Evolutionary conservation across 352 stramenopile species (phyloP).

Genomic region (Globisporangium nagaii): DNA sequence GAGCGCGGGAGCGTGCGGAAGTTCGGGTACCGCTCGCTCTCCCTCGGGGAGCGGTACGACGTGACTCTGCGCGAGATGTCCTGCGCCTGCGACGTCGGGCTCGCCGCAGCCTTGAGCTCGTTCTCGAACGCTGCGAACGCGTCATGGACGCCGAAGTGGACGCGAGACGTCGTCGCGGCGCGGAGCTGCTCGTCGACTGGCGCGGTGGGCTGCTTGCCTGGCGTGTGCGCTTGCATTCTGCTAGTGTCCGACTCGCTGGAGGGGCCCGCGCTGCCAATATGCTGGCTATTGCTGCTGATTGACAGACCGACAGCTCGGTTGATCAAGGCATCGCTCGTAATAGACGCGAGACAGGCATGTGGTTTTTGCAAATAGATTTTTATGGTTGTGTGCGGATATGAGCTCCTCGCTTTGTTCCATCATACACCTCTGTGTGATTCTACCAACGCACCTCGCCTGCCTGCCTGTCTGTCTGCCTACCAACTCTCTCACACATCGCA

Average conservation of each 20-base stretch:
- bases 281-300: too few relatives aligned
- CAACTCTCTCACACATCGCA: constrained; percentile 48
- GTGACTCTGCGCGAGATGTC: constrained; percentile 2
- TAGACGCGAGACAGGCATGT: too few relatives aligned
- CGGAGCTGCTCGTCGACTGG: constrained; percentile 6
- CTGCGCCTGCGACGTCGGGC: background rate
- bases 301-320: too few relatives aligned
- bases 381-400: too few relatives aligned
- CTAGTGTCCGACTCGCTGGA: too few relatives aligned
- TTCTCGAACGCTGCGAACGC: constrained; percentile 6
- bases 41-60: constrained; percentile 18
- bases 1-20: constrained; percentile 24
- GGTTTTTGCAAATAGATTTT: too few relatives aligned
- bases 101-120: background rate
- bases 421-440: too few relatives aligned
- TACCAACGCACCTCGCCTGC: background rate
- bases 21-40: constrained; percentile 15
- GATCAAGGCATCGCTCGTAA: too few relatives aligned
- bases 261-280: too few relatives aligned
- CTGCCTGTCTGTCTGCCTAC: background rate
- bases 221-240: background rate
- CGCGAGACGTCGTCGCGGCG: background rate
- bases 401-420: too few relatives aligned
- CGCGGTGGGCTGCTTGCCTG: background rate
- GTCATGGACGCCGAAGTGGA: constrained; percentile 5